Evolutionary conservation across 2,329 filamentous ascomycete genomes (phyloP).

Genomic region (Aspergillus tamarii): DNA sequence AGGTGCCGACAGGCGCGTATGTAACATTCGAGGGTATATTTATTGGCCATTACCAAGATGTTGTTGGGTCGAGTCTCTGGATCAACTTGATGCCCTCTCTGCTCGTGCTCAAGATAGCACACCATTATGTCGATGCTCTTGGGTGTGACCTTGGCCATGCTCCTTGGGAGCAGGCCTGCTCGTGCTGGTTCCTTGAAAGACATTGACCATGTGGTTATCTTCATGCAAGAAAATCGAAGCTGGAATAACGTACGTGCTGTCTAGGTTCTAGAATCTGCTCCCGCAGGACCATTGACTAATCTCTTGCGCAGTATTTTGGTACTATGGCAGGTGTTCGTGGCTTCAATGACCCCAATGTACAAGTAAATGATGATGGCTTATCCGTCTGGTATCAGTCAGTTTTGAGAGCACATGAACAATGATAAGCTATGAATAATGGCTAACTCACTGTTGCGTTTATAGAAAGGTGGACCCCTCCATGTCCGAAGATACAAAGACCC

Average conservation of each 20-base stretch:
- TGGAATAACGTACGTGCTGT: constrained; percentile 38
- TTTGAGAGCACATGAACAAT: not conserved
- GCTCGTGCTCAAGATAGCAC: not conserved
- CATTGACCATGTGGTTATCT: constrained; percentile 61
- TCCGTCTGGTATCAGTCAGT: constrained; percentile 54
- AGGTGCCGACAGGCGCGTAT: not conserved
- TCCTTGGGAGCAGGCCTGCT: constrained; percentile 24
- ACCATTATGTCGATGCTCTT: constrained; percentile 13
- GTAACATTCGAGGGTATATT: constrained; percentile 5
- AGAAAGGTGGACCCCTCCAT: constrained; percentile 44
- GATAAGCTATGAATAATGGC: not conserved
- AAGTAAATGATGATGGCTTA: constrained; percentile 50
- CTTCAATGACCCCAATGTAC: constrained; percentile 60
- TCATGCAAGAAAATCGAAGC: constrained; percentile 58
- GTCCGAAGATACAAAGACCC: constrained; percentile 46
- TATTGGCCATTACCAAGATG: not conserved
- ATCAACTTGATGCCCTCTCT: not conserved
- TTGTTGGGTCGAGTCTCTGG: not conserved
- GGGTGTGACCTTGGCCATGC: constrained; percentile 18
- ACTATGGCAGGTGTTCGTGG: constrained; percentile 60
- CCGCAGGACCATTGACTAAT: not conserved
- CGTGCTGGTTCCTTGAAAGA: constrained; percentile 50
- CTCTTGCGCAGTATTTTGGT: constrained; percentile 53
- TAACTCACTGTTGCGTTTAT: not conserved
- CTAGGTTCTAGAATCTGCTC: not conserved